Conservation (phyloP, 2,329 filamentous ascomycete species). For the Aspergillus versicolor region DNA sequence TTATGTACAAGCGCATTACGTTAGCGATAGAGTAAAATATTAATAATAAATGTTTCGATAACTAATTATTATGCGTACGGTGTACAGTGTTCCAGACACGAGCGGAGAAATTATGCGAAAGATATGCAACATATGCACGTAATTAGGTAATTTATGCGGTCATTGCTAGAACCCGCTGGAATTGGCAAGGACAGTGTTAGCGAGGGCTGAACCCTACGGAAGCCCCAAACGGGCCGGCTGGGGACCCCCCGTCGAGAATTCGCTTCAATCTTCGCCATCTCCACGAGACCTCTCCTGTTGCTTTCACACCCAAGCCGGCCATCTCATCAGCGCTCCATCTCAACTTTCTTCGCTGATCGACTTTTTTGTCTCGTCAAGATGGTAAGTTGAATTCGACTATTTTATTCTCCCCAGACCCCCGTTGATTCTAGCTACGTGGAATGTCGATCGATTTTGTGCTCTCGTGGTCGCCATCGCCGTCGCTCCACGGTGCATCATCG, state of each 20-base stretch:
- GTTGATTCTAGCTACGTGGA: not conserved
- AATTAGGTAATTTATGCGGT: not conserved
- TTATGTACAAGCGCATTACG: conserved; percentile 12
- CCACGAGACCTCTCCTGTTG: conserved; percentile 34
- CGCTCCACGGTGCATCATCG: not conserved
- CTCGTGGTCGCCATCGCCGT: conserved; percentile 12
- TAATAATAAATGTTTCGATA: not conserved
- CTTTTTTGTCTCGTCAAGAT: conserved; percentile 43
- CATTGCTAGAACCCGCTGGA: conserved; percentile 11
- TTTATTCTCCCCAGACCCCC: conserved; percentile 7
- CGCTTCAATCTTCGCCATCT: conserved; percentile 36
- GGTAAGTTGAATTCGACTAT: conserved; percentile 31
- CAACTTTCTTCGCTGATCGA: conserved; percentile 43
- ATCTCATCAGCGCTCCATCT: conserved; percentile 42
- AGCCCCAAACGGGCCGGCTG: conserved; percentile 25
- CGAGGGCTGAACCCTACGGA: conserved; percentile 41
- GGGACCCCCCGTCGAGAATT: conserved; percentile 29
- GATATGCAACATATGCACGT: not conserved
- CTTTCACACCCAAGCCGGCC: conserved; percentile 37
- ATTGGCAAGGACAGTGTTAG: conserved; percentile 29
- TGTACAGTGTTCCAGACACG: not conserved
- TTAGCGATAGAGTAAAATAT: conserved; percentile 18
- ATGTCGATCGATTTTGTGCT: not conserved
- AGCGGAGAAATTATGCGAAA: not conserved
- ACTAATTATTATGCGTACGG: not conserved